Evolutionary conservation across 768 basidiomycete species (phyloP).

Genomic region (Leccinum boreale): DNA sequence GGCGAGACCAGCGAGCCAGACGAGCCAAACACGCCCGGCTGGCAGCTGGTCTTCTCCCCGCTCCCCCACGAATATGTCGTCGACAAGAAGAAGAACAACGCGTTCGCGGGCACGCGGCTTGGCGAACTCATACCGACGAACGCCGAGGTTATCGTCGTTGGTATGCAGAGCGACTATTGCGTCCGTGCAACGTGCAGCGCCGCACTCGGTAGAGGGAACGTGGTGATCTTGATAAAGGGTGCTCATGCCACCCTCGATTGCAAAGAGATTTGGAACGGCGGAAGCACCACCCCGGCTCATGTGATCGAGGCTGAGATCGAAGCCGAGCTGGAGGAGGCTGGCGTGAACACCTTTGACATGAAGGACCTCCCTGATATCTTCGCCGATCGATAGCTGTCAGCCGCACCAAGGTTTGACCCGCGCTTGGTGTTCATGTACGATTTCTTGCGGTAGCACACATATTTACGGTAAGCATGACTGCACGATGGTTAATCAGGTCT

Average conservation of each 20-base stretch:
- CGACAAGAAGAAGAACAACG: conserved; percentile 70
- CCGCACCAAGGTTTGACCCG: neutral
- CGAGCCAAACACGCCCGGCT: conserved; percentile 52
- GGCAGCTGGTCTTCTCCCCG: conserved; percentile 58
- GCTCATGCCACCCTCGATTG: conserved; percentile 70
- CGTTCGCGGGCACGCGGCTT: conserved; percentile 59
- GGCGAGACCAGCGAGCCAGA: conserved; percentile 63
- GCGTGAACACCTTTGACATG: conserved; percentile 65
- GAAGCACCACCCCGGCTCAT: conserved; percentile 49
- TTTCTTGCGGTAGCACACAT: neutral
- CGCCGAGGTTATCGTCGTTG: conserved; percentile 63
- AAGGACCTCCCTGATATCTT: conserved; percentile 59
- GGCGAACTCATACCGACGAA: conserved; percentile 45
- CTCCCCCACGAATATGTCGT: conserved; percentile 50
- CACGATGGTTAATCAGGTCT: neutral
- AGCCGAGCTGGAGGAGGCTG: conserved; percentile 65
- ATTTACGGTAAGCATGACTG: conserved; percentile 13
- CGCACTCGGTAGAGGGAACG: conserved; percentile 61
- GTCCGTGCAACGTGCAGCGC: conserved; percentile 55
- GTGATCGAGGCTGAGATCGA: conserved; percentile 60
- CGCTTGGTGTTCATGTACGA: neutral
- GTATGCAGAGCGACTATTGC: conserved; percentile 67
- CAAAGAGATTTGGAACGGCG: conserved; percentile 58
- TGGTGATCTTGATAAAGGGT: conserved; percentile 58
- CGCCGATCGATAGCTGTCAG: conserved; percentile 43